Evolutionary conservation across 2,329 filamentous ascomycete genomes (phyloP).

Genomic region (Ilyonectria destructans): DNA sequence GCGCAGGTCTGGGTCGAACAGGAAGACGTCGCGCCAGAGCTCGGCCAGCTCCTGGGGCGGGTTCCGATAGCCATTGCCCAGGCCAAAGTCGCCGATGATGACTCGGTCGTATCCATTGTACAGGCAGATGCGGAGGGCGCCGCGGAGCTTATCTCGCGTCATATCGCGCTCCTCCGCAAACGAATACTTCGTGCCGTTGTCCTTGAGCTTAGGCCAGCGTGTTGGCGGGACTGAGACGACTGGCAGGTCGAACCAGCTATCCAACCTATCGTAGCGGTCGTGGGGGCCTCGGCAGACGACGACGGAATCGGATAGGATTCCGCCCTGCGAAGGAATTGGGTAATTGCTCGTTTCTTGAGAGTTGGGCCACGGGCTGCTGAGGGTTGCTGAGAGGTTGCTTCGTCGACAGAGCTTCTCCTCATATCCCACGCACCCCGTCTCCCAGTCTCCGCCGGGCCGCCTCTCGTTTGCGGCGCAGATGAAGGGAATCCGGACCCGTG

Average conservation of each 20-base stretch:
- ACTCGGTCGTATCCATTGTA: slow-evolving; percentile 71
- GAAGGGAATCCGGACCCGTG: slow-evolving; percentile 70
- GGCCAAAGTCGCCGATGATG: slow-evolving; percentile 76
- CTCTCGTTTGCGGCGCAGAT: slow-evolving; percentile 85
- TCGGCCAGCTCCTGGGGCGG: slow-evolving; percentile 76
- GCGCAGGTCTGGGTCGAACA: slow-evolving; percentile 74
- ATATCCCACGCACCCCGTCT: slow-evolving; percentile 69
- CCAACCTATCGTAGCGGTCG: slow-evolving; percentile 73
- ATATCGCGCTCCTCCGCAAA: slow-evolving; percentile 81
- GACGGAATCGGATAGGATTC: slow-evolving; percentile 79
- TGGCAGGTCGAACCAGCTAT: slow-evolving; percentile 72
- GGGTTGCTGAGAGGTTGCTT: slow-evolving; percentile 80
- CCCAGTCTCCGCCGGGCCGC: slow-evolving; percentile 85
- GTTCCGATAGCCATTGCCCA: slow-evolving; percentile 76
- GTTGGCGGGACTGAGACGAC: slow-evolving; percentile 84
- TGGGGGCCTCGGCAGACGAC: slow-evolving; percentile 83
- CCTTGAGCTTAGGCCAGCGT: slow-evolving; percentile 81
- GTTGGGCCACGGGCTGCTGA: slow-evolving; percentile 73
- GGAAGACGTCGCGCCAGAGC: slow-evolving; percentile 77
- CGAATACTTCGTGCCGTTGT: slow-evolving; percentile 78
- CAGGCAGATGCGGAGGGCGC: slow-evolving; percentile 79
- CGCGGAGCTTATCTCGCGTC: slow-evolving; percentile 81
- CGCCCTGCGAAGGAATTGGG: slow-evolving; percentile 79
- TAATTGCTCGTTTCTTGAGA: slow-evolving; percentile 71
- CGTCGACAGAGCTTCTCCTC: slow-evolving; percentile 81